Evolutionary conservation across 495 filamentous ascomycete species (phyloP).

Genomic region (Aspergillus sclerotiicarbonarius): DNA sequence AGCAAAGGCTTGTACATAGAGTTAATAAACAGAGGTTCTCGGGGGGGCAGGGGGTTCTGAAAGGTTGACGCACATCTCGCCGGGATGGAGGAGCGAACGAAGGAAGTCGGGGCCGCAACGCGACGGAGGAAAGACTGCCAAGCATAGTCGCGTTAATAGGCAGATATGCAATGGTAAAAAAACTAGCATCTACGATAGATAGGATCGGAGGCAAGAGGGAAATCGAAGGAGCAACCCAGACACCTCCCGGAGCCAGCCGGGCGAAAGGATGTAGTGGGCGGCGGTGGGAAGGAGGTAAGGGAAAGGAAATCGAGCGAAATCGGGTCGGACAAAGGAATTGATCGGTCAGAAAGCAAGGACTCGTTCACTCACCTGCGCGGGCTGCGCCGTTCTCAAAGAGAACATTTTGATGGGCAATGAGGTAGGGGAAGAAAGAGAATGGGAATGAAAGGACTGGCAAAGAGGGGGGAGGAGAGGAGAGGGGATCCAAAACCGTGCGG

Average conservation of each 20-base stretch:
- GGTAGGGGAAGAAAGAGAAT: constrained; percentile 13
- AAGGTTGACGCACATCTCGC: constrained; percentile 41
- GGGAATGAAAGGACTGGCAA: constrained; percentile 5
- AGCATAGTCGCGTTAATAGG: neutral
- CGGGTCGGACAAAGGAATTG: constrained; percentile 9
- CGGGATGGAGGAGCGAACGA: constrained; percentile 35
- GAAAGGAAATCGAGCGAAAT: constrained; percentile 20
- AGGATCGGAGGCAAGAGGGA: neutral
- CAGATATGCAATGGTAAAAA: constrained; percentile 8
- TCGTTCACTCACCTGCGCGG: constrained; percentile 31
- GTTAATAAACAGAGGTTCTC: constrained; percentile 17
- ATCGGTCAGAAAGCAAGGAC: constrained; percentile 2
- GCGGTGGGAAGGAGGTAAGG: neutral
- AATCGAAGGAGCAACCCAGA: neutral
- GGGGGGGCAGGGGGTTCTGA: neutral
- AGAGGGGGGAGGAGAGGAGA: constrained; percentile 11
- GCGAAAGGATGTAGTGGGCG: neutral
- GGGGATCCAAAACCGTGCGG: constrained; percentile 5
- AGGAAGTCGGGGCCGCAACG: constrained; percentile 34
- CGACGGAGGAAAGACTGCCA: constrained; percentile 43
- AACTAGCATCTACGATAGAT: neutral
- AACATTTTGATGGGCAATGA: constrained; percentile 28
- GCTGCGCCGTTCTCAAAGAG: constrained; percentile 28
- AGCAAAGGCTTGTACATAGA: constrained; percentile 52
- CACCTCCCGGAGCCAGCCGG: neutral